These are phyloP conservation scores for Xylaria grammica DNA, from an alignment of 495 filamentous ascomycete genomes.

Conservation along the genomic window DNA sequence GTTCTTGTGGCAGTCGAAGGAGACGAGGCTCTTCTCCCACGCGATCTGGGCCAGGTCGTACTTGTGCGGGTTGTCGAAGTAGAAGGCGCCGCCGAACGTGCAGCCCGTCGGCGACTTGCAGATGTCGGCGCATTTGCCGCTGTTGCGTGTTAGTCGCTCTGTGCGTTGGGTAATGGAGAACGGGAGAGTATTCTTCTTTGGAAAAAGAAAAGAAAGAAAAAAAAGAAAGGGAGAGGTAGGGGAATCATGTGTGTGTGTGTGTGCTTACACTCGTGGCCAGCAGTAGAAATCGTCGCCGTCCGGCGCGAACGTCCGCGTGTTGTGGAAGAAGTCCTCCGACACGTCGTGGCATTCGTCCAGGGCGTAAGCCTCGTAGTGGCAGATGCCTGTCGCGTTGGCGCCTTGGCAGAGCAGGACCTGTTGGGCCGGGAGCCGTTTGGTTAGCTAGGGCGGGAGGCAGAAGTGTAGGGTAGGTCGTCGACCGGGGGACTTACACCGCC, in stretches of 20 bases:
- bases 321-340: conserved; percentile 33
- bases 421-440: too few relatives aligned
- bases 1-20: conserved; percentile 45
- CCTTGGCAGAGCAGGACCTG: conserved; percentile 50
- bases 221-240: not conserved
- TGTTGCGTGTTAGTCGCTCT: conserved; percentile 13
- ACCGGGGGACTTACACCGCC: conserved; percentile 40
- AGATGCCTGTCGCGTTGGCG: conserved; percentile 46
- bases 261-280: conserved; percentile 41
- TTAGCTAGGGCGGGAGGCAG: not conserved
- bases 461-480: not conserved
- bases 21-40: conserved; percentile 43
- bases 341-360: conserved; percentile 46
- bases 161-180: not conserved
- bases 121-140: conserved; percentile 40
- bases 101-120: conserved; percentile 53
- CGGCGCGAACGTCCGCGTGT: conserved; percentile 47
- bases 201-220: not conserved
- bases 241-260: not conserved
- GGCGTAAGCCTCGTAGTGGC: conserved; percentile 42
- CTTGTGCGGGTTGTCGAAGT: conserved; percentile 41
- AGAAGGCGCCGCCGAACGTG: conserved; percentile 45
- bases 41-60: conserved; percentile 41
- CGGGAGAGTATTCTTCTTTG: not conserved
- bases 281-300: conserved; percentile 48